Evolutionary conservation across 768 basidiomycete species (phyloP), one percentile per base, ranked within the genome.

Genomic region (Tubosaeta sp.): DNA sequence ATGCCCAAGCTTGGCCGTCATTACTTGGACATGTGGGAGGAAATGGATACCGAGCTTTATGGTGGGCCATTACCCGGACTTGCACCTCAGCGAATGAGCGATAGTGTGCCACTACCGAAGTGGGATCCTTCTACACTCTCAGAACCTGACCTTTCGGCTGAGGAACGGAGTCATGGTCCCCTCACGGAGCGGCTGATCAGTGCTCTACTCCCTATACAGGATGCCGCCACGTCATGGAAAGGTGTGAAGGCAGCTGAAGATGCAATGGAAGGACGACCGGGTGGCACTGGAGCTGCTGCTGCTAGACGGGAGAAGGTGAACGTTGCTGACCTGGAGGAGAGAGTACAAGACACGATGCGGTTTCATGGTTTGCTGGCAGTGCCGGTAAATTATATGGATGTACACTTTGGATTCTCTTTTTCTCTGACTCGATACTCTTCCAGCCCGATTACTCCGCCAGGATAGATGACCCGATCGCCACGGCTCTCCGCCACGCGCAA

Each of bases 381-480:
- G 35, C 79, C 83, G 67, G 91, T 93, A 69, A 71, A 88, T 79
- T 33, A 48, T 35, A 62, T 48, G 43, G 46, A 59, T 46, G 37
- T 51, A 45, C 44, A 31, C 53, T 46, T 50, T 5, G 7, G 14
- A 19, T 51, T 17, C 11, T 26, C 46, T 22, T 54, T 31, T 48
- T 55, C 59, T 68, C 63, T 71, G 53, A 65, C 50, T 5, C 47
- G 4, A 41, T 19, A 38, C 43, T 53, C 47, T 41, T 58, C 25
- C 55, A 89, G 87, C 86, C 87, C 43, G 83, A 91, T 65, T 91
- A 81, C 62, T 74, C 81, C 22, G 77, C 83, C 42, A 83, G 86
- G 54, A 87, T 94, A 34, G 95, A 98, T 65, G 97, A 99, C 68
- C 94, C 95, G 31, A 90, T 99, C 45, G 86, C 94, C 8, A 84